These are phyloP conservation scores for Aspergillus nomiae DNA, from an alignment of 2,329 filamentous ascomycete genomes.

Conservation along the genomic window DNA sequence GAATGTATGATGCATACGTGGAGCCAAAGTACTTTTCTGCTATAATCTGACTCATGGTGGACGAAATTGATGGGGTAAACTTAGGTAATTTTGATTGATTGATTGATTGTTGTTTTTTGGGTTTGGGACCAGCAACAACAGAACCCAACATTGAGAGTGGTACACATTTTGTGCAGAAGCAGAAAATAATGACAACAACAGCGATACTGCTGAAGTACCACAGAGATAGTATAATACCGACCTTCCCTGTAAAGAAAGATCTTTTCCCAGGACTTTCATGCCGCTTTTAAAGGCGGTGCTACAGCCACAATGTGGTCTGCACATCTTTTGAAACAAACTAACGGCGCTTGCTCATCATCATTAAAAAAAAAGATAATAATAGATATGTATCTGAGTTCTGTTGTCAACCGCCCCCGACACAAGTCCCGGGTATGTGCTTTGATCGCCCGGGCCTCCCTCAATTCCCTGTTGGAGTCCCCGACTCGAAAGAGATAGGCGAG, in stretches of 20 bases:
- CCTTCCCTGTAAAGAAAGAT: background rate
- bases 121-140: background rate
- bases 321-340: background rate
- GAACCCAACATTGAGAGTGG: background rate
- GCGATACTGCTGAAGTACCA: too few relatives aligned
- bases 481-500: background rate
- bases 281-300: background rate
- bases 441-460: background rate
- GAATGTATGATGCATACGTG: background rate
- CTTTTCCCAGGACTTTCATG: background rate
- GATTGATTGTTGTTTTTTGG: background rate
- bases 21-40: background rate
- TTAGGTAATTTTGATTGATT: background rate
- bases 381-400: background rate
- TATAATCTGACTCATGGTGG: background rate
- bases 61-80: background rate
- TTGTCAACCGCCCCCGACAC: background rate
- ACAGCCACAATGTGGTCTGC: conserved; percentile 1
- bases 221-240: background rate
- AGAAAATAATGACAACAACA: background rate
- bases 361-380: background rate
- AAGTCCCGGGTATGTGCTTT: background rate
- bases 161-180: background rate
- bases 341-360: background rate
- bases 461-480: background rate